Base-by-base conservation (phyloP, 441 rosid genomes). In the Rhodomyrtus psidioides region DNA sequence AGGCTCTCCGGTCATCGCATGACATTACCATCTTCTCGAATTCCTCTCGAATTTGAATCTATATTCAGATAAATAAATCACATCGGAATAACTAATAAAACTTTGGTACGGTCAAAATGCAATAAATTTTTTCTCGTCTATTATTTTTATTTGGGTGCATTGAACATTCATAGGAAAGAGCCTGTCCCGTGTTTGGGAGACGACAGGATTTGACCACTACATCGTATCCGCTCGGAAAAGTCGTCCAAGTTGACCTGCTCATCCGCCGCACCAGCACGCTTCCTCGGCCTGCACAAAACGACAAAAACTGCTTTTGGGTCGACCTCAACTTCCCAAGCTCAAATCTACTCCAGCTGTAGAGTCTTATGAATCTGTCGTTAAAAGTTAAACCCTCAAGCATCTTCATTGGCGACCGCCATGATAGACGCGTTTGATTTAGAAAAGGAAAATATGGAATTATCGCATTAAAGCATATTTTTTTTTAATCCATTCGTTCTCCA, bases 1-100 rank as follows among this genome's bases (percentile, higher is more conserved):
- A 9, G 44, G 9, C 13, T 62, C 13, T 1, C 30, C 0, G 0
- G 13, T 12, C 1, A 17, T 17, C 10, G 1, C 44, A 17, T 0
- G 6, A 4, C 19, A 70, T 70, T 34, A 34, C 3, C 19, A 9
- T 34, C 9, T 34, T 21, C 14, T 2, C 3, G 0, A 0, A 65
- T 19, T 34, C 5, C n/a, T 34, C 44, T 2, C 2, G 7, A 19
- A 34, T 19, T 0, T 9, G 34, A 30, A 62, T 12, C 15, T 34
- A 34, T 23, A 2, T 34, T 9, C 34, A 34, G 76, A 65, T 19
- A 0, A 1, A 39, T 6, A 21, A 70, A 39, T 6, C 79, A 21
- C 79, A 6, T 70, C 79, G 9, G 16, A 70, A 21, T 65, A 65
- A 42, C 7, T 5, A 12, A 12, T 24, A 4, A 39, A 39, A 12